Evolutionary conservation across 148 eudicot species (phyloP).

Genomic region (Drosera capensis): DNA sequence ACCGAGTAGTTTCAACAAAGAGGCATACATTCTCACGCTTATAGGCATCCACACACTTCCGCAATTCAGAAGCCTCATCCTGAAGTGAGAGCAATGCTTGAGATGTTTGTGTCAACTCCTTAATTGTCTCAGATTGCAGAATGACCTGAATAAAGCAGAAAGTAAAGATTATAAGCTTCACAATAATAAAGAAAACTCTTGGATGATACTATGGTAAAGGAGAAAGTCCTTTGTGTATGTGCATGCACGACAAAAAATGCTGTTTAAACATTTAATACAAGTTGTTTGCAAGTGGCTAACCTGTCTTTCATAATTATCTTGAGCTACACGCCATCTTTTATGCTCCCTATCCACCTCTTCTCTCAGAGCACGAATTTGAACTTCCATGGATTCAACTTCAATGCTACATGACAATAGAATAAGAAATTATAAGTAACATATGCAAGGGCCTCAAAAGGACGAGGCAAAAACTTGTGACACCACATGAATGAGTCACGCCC

Average conservation of each 20-base stretch:
- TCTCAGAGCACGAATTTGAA: constrained; percentile 41
- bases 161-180: no score
- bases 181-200: no score
- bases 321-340: constrained; percentile 50
- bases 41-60: constrained; percentile 36
- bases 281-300: constrained; percentile 10
- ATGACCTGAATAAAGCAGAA: constrained; percentile 34
- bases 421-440: background rate
- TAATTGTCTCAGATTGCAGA: constrained; percentile 85
- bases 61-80: constrained; percentile 55
- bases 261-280: no score
- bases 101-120: constrained; percentile 82
- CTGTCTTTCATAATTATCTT: constrained; percentile 90
- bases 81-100: constrained; percentile 53
- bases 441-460: no score
- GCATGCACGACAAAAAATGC: background rate
- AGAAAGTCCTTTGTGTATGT: no score
- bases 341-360: constrained; percentile 71
- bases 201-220: no score
- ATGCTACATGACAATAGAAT: constrained; percentile 19
- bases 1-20: background rate
- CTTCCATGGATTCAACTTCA: constrained; percentile 36
- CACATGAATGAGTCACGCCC: no score
- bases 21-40: constrained; percentile 51
- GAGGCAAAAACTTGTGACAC: no score